Conservation (phyloP, 768 basidiomycete genomes). For the Pilatotrama ljubarskyi region DNA sequence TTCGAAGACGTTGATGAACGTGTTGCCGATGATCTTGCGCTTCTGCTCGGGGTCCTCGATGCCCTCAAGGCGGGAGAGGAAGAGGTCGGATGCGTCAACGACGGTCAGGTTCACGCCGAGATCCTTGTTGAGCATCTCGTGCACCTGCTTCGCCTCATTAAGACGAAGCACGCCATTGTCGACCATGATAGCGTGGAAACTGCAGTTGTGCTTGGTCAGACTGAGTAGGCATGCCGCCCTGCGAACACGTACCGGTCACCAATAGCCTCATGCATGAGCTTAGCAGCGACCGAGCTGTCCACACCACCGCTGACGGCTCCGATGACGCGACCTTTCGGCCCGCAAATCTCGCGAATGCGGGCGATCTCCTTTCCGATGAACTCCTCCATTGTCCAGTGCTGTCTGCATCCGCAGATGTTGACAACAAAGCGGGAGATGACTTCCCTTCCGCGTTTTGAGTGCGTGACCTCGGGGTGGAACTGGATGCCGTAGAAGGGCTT, state of each 20-base stretch:
- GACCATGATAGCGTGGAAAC: conserved; percentile 99
- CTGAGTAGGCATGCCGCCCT: neutral
- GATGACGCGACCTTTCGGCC: conserved; percentile 91
- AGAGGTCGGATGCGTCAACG: conserved; percentile 92
- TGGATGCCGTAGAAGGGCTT: conserved; percentile 96
- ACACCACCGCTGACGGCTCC: conserved; percentile 98
- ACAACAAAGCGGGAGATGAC: conserved; percentile 85
- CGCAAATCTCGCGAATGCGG: conserved; percentile 93
- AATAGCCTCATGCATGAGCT: conserved; percentile 99
- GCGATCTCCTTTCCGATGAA: conserved; percentile 97
- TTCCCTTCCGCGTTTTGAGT: conserved; percentile 86
- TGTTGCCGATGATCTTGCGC: conserved; percentile 98
- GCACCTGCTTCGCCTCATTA: conserved; percentile 88
- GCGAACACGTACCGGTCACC: conserved; percentile 73
- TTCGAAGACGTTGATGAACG: conserved; percentile 98
- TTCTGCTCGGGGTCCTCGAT: conserved; percentile 97
- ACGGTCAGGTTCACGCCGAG: conserved; percentile 96
- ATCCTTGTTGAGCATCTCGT: conserved; percentile 90
- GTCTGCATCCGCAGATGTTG: conserved; percentile 77
- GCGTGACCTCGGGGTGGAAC: conserved; percentile 98
- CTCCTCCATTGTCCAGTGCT: conserved; percentile 97
- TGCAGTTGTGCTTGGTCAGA: conserved; percentile 30
- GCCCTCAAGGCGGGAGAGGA: conserved; percentile 84
- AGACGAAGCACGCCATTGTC: conserved; percentile 96
- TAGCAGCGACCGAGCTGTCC: conserved; percentile 97